Evolutionary conservation across 2,329 filamentous ascomycete species (phyloP), one percentile per base, ranked within the genome.

Genomic region (Simplicillium aogashimaense): DNA sequence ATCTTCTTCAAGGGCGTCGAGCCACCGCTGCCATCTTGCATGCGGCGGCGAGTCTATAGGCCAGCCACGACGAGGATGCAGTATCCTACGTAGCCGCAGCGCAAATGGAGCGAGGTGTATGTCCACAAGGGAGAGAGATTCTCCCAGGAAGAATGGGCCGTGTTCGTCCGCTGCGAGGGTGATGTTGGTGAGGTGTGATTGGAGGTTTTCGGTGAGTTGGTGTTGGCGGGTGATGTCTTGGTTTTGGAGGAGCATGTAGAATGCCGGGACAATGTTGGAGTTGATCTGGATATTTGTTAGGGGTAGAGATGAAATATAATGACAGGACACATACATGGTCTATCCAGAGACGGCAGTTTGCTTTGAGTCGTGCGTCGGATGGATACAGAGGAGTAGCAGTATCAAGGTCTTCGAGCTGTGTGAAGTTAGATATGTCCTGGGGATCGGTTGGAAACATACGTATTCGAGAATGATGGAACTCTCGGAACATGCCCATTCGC

Each of bases 401-500:
- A 28, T 76, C 67, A 20, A 86, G 61, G 51, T 94, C 88, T 53
- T 94, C 87, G 29, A 92, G 72, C 77, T 83, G 31, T 5, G 20
- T 5, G 20, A 9, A 25, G 20, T 25, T 5, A 9, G 20, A 25
- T 25, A 9, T 5, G 20, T 9, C 6, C 6, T 25, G 20, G 20
- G 9, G 20, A 25, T 5, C 9, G 20, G 20, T 25, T 5, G 9
- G 20, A 9, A 30, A 56, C 73, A 48, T 63, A 85, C 80, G 60
- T 94, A 94, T 81, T 94, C 87, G 57, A 94, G 72, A 50, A 94
- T 73, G 3, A 94, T 81, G 2, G 76, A 77, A 51, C 83, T 90
- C 55, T 94, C 87, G 53, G 87, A 81, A 51, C 82, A 87, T 0
- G 81, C 79, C 85, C 86, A 94, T 45, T 86, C 77, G 10, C 81